Evolutionary conservation across 164 flowering plant species (phyloP).

Genomic region (Cinnamomum micranthum): DNA sequence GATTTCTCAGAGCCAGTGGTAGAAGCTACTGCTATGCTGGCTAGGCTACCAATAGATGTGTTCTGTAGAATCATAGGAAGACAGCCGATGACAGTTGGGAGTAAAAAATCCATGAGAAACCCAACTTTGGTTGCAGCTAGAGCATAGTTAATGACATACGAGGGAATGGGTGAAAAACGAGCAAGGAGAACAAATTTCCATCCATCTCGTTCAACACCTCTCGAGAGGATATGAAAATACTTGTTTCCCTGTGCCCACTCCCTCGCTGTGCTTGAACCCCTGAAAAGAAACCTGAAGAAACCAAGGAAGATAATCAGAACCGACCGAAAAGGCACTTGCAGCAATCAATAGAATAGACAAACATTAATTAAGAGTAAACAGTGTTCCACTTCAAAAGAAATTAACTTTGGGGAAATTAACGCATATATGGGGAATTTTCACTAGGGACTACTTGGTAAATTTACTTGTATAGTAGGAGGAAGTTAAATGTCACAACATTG

Average conservation of each 20-base stretch:
- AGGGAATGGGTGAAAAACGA: slow-evolving; percentile 93
- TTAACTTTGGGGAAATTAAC: neutral
- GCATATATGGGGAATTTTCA: neutral
- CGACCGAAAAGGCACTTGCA: neutral
- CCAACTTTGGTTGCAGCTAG: slow-evolving; percentile 86
- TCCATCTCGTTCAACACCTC: slow-evolving; percentile 87
- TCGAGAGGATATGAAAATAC: slow-evolving; percentile 61
- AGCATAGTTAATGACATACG: slow-evolving; percentile 88
- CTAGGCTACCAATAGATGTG: slow-evolving; percentile 87
- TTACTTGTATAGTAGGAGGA: too few relatives aligned
- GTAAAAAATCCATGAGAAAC: slow-evolving; percentile 70
- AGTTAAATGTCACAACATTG: too few relatives aligned
- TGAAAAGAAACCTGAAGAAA: slow-evolving; percentile 56
- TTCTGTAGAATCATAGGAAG: slow-evolving; percentile 94
- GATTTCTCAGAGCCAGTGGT: slow-evolving; percentile 61
- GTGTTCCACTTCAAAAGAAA: neutral
- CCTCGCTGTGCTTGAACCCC: slow-evolving; percentile 66
- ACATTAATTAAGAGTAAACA: neutral
- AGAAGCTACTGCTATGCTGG: slow-evolving; percentile 81
- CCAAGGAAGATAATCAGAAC: neutral
- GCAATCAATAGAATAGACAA: neutral
- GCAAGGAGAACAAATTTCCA: slow-evolving; percentile 98
- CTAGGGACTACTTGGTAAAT: too few relatives aligned
- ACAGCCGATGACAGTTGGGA: slow-evolving; percentile 87
- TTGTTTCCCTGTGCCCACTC: slow-evolving; percentile 69